Evolutionary conservation across 2,329 filamentous ascomycete species (phyloP).

Genomic region (Alternaria conjuncta): DNA sequence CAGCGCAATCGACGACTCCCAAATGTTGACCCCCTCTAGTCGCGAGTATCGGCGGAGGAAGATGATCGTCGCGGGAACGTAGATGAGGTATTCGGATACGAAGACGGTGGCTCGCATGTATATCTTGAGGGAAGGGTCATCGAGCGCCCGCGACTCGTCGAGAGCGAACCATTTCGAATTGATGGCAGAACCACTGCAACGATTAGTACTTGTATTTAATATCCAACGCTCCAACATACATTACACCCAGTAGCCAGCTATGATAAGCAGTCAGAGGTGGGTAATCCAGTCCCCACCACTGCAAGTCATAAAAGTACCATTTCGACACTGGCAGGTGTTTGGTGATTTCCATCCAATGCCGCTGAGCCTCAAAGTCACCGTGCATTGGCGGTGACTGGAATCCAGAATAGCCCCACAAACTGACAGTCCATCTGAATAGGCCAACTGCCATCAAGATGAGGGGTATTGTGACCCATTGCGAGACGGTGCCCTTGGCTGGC

Average conservation of each 20-base stretch:
- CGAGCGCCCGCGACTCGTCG: slow-evolving; percentile 78
- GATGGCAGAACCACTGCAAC: slow-evolving; percentile 70
- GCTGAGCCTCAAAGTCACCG: slow-evolving; percentile 96
- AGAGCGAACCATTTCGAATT: slow-evolving; percentile 88
- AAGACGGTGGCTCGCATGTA: slow-evolving; percentile 96
- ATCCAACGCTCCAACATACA: slow-evolving; percentile 57
- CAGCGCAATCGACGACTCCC: slow-evolving; percentile 84
- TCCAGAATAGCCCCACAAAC: slow-evolving; percentile 94
- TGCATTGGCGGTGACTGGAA: slow-evolving; percentile 85
- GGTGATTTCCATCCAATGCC: slow-evolving; percentile 99
- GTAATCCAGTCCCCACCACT: slow-evolving; percentile 99
- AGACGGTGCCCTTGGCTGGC: slow-evolving; percentile 82
- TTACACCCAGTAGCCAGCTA: slow-evolving; percentile 90
- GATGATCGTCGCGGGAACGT: slow-evolving; percentile 82
- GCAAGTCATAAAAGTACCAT: slow-evolving; percentile 97
- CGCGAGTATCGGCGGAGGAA: slow-evolving; percentile 84
- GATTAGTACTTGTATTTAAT: not conserved
- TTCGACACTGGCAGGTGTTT: slow-evolving; percentile 85
- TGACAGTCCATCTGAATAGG: slow-evolving; percentile 90
- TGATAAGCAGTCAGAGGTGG: slow-evolving; percentile 97
- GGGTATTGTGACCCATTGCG: slow-evolving; percentile 91
- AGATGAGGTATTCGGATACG: slow-evolving; percentile 88
- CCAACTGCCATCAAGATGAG: slow-evolving; percentile 88
- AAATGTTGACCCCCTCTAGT: slow-evolving; percentile 76
- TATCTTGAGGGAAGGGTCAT: slow-evolving; percentile 81